phyloP scores from a whole-genome alignment of 805 yeast genomes.

The Candida vartiovaarae region DNA sequence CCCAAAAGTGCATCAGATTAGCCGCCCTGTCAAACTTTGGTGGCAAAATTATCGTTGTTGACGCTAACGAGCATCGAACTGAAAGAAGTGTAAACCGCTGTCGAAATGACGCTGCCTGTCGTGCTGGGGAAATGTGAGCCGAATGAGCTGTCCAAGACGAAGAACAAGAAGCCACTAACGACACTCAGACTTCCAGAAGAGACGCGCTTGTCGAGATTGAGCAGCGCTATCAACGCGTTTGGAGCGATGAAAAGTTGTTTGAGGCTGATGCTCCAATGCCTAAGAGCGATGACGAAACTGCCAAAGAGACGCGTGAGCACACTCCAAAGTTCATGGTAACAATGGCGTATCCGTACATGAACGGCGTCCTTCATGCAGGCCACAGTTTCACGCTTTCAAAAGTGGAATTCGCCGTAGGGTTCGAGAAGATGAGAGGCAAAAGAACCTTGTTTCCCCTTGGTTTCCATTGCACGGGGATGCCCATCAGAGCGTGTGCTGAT shows the following conservation, averaged over 20 bases:
- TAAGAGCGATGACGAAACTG: no score
- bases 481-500: conserved; percentile 93
- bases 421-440: conserved; percentile 91
- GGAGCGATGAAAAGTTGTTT: conserved; percentile 83
- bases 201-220: conserved; percentile 88
- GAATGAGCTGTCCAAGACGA: no score
- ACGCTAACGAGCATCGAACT: no score
- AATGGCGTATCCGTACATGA: conserved; percentile 96
- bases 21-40: not conserved
- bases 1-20: not conserved
- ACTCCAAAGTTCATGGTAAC: conserved; percentile 80
- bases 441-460: conserved; percentile 93
- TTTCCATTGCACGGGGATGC: conserved; percentile 99
- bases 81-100: no score
- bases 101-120: not conserved
- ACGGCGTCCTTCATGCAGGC: conserved; percentile 97
- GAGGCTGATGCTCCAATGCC: conserved; percentile 76
- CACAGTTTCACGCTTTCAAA: conserved; percentile 93
- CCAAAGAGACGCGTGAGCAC: no score
- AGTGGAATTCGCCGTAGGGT: conserved; percentile 87
- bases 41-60: no score
- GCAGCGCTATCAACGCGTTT: conserved; percentile 74
- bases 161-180: no score
- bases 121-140: conserved; percentile 2
- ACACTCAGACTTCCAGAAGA: conserved; percentile 75